Percentiles rank a stretch among this genome's conserved stretches.
Conservation (phyloP, 768 basidiomycete species). For the Clitopilus passeckerianus region DNA sequence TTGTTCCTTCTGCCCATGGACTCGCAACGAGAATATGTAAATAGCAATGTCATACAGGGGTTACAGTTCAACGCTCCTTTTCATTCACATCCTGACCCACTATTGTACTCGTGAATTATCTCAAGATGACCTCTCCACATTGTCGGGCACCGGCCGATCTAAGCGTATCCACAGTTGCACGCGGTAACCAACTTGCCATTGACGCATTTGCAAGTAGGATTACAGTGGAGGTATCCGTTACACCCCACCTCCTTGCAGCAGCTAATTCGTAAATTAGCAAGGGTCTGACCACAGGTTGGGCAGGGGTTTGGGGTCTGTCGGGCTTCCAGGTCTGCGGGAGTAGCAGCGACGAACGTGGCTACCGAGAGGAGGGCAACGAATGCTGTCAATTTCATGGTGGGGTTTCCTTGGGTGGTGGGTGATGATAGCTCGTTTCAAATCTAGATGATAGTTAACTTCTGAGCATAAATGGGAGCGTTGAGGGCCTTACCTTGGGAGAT, state of each 20-base stretch:
- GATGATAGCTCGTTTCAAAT: neutral
- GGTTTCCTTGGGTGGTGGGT: neutral
- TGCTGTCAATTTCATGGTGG: neutral
- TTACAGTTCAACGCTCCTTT: too few species aligned
- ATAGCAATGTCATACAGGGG: too few species aligned
- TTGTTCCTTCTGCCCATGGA: too few species aligned
- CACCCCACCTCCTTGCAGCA: neutral
- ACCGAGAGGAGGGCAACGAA: neutral
- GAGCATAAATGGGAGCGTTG: too few species aligned
- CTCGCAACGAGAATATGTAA: too few species aligned
- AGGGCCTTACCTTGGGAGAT: too few species aligned
- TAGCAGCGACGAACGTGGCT: neutral
- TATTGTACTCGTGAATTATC: too few species aligned
- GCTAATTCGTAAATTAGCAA: neutral
- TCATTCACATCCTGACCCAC: too few species aligned
- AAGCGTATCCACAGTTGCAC: neutral
- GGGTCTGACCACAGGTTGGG: neutral
- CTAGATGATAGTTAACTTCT: too few species aligned
- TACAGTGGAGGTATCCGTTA: neutral
- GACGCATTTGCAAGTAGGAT: neutral
- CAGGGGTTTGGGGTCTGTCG: neutral
- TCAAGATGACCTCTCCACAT: too few species aligned
- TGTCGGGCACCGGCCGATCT: neutral
- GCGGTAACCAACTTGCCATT: neutral
- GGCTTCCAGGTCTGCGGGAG: neutral